A percentile compares a stretch with the other conserved stretches of the same genome.
Evolutionary conservation across 139 green algal genomes (phyloP).

Genomic region (Chlorella ohadii): DNA sequence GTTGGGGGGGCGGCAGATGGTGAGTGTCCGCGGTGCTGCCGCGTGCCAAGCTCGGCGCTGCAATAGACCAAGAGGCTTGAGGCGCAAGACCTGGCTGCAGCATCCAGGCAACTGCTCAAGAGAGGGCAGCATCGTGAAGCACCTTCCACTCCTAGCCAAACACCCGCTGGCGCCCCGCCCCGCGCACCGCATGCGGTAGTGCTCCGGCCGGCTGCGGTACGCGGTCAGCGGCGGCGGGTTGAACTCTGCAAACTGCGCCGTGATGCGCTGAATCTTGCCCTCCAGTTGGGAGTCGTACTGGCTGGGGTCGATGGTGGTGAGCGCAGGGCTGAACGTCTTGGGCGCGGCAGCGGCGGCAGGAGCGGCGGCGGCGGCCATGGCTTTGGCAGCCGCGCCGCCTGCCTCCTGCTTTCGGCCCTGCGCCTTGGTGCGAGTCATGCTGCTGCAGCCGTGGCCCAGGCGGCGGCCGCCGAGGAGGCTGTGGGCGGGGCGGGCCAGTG

Average conservation of each 20-base stretch:
- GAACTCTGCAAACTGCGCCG: constrained; percentile 60
- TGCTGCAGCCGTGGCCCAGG: background rate
- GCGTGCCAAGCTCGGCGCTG: too few relatives aligned
- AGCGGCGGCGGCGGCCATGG: background rate
- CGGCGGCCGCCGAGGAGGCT: background rate
- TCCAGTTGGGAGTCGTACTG: constrained; percentile 70
- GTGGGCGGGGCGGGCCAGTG: background rate
- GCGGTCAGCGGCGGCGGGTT: constrained; percentile 63
- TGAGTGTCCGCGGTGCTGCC: too few relatives aligned
- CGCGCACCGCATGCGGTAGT: constrained; percentile 79
- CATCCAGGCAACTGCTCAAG: too few relatives aligned
- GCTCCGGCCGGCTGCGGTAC: constrained; percentile 46
- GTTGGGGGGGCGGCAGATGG: too few relatives aligned
- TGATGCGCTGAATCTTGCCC: constrained; percentile 57
- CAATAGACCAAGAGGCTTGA: too few relatives aligned
- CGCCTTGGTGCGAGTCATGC: constrained; percentile 17
- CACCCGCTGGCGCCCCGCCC: constrained; percentile 51
- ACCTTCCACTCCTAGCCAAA: background rate
- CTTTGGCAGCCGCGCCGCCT: background rate
- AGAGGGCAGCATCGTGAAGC: too few relatives aligned
- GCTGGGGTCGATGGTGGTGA: constrained; percentile 33
- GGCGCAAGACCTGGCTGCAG: too few relatives aligned
- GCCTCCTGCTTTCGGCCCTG: background rate
- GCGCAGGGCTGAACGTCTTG: constrained; percentile 30
- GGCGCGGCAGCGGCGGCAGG: background rate